phyloP scores from a whole-genome alignment of 2,329 filamentous ascomycete species.

The Coniochaeta sp. region DNA sequence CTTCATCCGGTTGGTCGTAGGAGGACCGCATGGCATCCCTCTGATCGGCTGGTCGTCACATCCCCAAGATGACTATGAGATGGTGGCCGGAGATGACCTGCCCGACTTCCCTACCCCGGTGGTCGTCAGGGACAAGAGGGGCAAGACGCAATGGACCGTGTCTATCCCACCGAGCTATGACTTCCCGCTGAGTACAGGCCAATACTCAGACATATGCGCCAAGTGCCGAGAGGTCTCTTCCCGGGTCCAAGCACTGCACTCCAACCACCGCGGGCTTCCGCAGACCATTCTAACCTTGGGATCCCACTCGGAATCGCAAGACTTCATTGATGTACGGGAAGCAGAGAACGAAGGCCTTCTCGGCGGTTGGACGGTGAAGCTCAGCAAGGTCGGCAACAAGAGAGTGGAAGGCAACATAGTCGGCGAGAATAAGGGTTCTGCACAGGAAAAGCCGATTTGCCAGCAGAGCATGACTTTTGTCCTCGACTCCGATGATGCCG shows the following conservation, averaged over 20 bases:
- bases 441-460: slow-evolving; percentile 51
- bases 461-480: slow-evolving; percentile 68
- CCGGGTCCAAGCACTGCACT: slow-evolving; percentile 45
- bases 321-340: slow-evolving; percentile 71
- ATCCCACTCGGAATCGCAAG: slow-evolving; percentile 45
- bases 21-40: slow-evolving; percentile 19
- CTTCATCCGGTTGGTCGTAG: slow-evolving; percentile 27
- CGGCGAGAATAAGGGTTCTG: slow-evolving; percentile 33
- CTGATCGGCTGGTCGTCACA: slow-evolving; percentile 30
- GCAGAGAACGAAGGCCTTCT: slow-evolving; percentile 60
- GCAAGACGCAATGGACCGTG: slow-evolving; percentile 69
- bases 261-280: slow-evolving; percentile 24
- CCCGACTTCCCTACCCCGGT: slow-evolving; percentile 68
- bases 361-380: slow-evolving; percentile 35
- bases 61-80: slow-evolving; percentile 49
- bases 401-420: slow-evolving; percentile 29
- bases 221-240: slow-evolving; percentile 59
- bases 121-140: slow-evolving; percentile 57
- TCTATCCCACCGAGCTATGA: slow-evolving; percentile 61
- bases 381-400: slow-evolving; percentile 17
- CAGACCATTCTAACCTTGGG: slow-evolving; percentile 34
- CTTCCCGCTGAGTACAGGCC: slow-evolving; percentile 59
- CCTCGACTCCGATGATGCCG: slow-evolving; percentile 66
- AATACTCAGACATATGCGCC: slow-evolving; percentile 64
- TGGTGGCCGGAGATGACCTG: slow-evolving; percentile 58